phyloP scores from a whole-genome alignment of 306 rosid species.

The Albizia julibrissin region DNA sequence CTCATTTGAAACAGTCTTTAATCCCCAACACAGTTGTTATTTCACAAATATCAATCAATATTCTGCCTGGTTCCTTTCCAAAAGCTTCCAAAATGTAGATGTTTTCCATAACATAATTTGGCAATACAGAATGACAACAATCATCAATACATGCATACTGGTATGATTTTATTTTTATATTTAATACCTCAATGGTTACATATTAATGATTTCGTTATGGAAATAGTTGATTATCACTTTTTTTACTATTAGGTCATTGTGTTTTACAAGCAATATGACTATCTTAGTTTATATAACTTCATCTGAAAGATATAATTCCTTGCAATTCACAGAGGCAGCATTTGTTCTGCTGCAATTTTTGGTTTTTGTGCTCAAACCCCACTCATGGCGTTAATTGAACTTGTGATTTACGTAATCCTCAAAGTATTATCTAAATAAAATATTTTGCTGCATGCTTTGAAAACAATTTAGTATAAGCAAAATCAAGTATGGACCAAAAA shows the following conservation, averaged over 20 bases:
- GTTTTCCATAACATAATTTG: too few relatives aligned
- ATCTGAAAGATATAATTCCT: background rate
- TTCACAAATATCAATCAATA: too few relatives aligned
- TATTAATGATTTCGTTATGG: background rate
- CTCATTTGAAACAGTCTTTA: too few relatives aligned
- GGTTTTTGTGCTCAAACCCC: background rate
- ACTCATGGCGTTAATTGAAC: background rate
- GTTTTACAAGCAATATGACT: background rate
- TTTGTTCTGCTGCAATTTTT: background rate
- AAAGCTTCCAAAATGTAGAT: too few relatives aligned
- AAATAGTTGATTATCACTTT: background rate
- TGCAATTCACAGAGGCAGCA: background rate
- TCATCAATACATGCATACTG: background rate
- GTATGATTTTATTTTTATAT: background rate
- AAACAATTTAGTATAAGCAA: background rate
- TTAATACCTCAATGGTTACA: background rate
- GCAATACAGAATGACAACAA: background rate
- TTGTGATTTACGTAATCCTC: background rate
- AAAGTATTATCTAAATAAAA: background rate
- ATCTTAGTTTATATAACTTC: background rate
- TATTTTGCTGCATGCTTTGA: background rate
- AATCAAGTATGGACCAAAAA: slow-evolving; percentile 7
- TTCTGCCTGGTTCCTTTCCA: too few relatives aligned
- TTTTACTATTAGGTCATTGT: background rate
- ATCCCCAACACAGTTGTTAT: too few relatives aligned